These are phyloP conservation scores for Fraxinus latifolia DNA, from an alignment of 305 asterid genomes.

Conservation along the genomic window DNA sequence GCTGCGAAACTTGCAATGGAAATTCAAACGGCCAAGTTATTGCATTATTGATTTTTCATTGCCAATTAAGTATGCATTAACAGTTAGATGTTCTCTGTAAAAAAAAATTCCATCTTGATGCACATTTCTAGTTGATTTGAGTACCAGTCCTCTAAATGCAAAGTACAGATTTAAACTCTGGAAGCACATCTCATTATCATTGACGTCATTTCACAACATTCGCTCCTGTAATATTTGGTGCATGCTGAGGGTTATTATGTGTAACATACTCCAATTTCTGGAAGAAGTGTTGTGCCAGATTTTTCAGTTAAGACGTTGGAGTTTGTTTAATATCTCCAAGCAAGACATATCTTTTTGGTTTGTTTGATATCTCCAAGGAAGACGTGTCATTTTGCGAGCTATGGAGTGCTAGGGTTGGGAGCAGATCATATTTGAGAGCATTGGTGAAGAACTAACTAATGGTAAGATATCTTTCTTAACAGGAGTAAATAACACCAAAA, in stretches of 20 bases:
- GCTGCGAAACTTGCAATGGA: constrained; percentile 38
- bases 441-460: neutral
- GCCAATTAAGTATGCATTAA: neutral
- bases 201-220: neutral
- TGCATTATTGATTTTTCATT: constrained; percentile 29
- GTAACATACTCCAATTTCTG: neutral
- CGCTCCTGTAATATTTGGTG: neutral
- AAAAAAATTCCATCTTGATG: neutral
- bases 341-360: neutral
- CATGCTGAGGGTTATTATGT: neutral
- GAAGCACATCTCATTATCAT: neutral
- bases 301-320: neutral
- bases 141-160: neutral
- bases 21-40: constrained; percentile 43
- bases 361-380: neutral
- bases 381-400: neutral
- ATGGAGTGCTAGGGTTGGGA: neutral
- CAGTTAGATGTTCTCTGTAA: neutral
- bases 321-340: neutral
- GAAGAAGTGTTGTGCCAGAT: neutral
- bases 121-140: neutral
- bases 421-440: neutral
- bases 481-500: neutral
- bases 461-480: neutral
- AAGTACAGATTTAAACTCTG: neutral